Conservation (phyloP, 2,329 filamentous ascomycete genomes). For the Stylonectria norvegica region DNA sequence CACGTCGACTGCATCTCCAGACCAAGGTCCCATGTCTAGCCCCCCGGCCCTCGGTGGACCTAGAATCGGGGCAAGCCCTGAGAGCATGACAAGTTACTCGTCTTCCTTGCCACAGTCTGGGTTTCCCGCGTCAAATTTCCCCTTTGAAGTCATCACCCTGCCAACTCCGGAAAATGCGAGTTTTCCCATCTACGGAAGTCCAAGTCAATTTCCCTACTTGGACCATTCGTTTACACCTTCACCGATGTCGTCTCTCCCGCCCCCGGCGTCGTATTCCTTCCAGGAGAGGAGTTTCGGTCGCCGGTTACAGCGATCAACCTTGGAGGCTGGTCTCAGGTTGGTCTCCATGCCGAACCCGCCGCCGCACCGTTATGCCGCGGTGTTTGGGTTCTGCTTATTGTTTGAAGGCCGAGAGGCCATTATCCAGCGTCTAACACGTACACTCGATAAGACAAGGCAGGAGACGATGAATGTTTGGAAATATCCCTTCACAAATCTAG, state of each 20-base stretch:
- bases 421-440: slow-evolving; percentile 35
- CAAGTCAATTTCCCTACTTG: slow-evolving; percentile 17
- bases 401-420: slow-evolving; percentile 53
- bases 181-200: slow-evolving; percentile 41
- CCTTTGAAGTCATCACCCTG: slow-evolving; percentile 49
- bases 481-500: slow-evolving; percentile 62
- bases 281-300: slow-evolving; percentile 68
- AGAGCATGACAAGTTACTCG: too few species aligned
- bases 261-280: slow-evolving; percentile 55
- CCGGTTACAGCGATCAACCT: slow-evolving; percentile 61
- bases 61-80: too few species aligned
- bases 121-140: slow-evolving; percentile 19
- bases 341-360: slow-evolving; percentile 49
- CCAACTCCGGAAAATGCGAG: slow-evolving; percentile 52
- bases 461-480: slow-evolving; percentile 55
- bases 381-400: slow-evolving; percentile 68
- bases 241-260: slow-evolving; percentile 36
- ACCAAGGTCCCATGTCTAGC: too few species aligned
- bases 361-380: slow-evolving; percentile 46
- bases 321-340: slow-evolving; percentile 61
- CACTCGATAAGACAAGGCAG: slow-evolving; percentile 31
- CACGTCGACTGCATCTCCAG: too few species aligned
- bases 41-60: too few species aligned
- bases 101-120: too few species aligned
- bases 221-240: slow-evolving; percentile 15